Conservation (phyloP, 177 flowering plant genomes). For the Vitis hybrid region DNA sequence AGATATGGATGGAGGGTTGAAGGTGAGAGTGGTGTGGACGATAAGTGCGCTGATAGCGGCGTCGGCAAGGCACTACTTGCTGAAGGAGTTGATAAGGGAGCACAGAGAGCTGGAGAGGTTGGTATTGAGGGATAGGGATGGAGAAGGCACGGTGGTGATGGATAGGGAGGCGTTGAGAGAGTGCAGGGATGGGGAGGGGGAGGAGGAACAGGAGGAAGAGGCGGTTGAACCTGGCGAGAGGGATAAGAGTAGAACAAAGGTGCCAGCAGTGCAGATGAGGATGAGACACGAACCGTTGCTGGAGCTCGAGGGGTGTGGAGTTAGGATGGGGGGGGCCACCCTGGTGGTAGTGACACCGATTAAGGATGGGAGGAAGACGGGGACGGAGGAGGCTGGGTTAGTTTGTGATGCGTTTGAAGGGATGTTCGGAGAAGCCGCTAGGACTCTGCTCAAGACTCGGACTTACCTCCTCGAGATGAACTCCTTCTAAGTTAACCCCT, state of each 20-base stretch:
- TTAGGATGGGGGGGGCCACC: conserved; percentile 46
- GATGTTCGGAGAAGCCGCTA: conserved; percentile 31
- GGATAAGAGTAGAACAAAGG: conserved; percentile 28
- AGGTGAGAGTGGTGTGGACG: conserved; percentile 52
- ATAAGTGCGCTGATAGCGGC: conserved; percentile 54
- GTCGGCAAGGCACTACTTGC: conserved; percentile 49
- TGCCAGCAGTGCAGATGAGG: conserved; percentile 46
- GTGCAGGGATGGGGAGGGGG: conserved; percentile 23
- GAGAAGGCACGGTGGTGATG: conserved; percentile 53
- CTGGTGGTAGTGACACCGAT: conserved; percentile 48
- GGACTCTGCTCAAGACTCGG: conserved; percentile 31
- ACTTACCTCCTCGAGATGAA: conserved; percentile 55
- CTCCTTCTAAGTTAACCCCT: conserved; percentile 22
- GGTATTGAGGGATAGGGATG: conserved; percentile 43
- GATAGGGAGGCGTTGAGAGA: conserved; percentile 34
- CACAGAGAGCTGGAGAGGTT: conserved; percentile 33
- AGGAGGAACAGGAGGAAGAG: conserved; percentile 13
- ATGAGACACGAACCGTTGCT: conserved; percentile 46
- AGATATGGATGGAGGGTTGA: conserved; percentile 25
- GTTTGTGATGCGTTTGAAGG: conserved; percentile 38
- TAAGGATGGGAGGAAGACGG: neutral
- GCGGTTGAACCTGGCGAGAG: conserved; percentile 5
- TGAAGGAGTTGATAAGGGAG: conserved; percentile 39
- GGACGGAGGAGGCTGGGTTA: conserved; percentile 26
- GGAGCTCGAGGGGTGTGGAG: conserved; percentile 29